Conservation (phyloP, 495 filamentous ascomycete species). For the Ramalina intermedia region DNA sequence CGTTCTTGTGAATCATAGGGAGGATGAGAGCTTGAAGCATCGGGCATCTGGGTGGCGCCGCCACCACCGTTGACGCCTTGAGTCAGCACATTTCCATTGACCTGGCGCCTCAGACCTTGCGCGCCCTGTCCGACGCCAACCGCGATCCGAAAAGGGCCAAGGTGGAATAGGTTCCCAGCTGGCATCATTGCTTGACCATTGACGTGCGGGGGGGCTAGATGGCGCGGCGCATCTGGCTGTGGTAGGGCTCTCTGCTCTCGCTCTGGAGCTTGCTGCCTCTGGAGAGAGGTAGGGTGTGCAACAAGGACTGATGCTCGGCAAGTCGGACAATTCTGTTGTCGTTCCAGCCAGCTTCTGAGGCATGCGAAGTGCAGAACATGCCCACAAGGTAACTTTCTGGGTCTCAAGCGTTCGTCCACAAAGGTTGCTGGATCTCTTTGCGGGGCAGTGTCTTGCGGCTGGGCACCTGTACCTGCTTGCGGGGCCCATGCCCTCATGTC, state of each 20-base stretch:
- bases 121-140: slow-evolving; percentile 43
- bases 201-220: slow-evolving; percentile 3
- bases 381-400: slow-evolving; percentile 92
- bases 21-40: background rate
- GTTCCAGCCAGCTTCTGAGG: slow-evolving; percentile 92
- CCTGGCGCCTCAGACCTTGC: slow-evolving; percentile 27
- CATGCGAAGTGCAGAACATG: slow-evolving; percentile 92
- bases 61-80: background rate
- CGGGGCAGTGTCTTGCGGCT: slow-evolving; percentile 20
- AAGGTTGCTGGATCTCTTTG: slow-evolving; percentile 22
- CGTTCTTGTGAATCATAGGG: background rate
- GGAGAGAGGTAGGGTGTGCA: slow-evolving; percentile 16
- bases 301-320: slow-evolving; percentile 69
- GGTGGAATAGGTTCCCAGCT: slow-evolving; percentile 33
- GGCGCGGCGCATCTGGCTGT: slow-evolving; percentile 19
- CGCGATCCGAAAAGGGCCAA: slow-evolving; percentile 43
- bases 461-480: slow-evolving; percentile 11
- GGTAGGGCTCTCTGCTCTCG: slow-evolving; percentile 21
- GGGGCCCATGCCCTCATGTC: slow-evolving; percentile 69
- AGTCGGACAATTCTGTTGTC: slow-evolving; percentile 93
- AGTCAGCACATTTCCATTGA: background rate
- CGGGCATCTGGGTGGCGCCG: background rate
- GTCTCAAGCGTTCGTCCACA: slow-evolving; percentile 65
- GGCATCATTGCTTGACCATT: slow-evolving; percentile 6
- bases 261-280: slow-evolving; percentile 16